Evolutionary conservation across 148 eudicot genomes (phyloP).

Genomic region (Chenopodium quinoa): DNA sequence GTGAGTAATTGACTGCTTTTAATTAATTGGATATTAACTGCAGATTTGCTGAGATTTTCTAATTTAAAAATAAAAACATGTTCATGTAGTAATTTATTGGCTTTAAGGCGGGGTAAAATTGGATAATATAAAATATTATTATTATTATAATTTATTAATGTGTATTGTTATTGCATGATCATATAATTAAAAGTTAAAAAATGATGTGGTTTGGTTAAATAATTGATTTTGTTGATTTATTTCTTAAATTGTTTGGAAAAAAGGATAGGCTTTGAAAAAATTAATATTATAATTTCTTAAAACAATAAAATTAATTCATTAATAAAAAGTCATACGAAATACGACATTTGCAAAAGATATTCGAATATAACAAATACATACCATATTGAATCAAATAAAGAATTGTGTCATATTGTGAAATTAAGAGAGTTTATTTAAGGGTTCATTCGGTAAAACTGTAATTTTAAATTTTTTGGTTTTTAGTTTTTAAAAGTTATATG

Average conservation of each 20-base stretch:
- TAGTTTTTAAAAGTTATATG: too few species aligned
- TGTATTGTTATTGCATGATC: background rate
- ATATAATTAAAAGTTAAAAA: background rate
- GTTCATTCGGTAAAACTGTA: too few species aligned
- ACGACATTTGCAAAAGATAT: background rate
- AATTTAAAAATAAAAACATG: too few species aligned
- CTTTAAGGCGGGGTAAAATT: background rate
- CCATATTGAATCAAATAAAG: too few species aligned
- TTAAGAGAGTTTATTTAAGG: too few species aligned
- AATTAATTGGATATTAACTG: too few species aligned
- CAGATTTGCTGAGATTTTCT: too few species aligned
- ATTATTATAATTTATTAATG: background rate
- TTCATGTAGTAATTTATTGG: background rate
- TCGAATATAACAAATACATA: too few species aligned
- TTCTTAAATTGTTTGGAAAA: background rate
- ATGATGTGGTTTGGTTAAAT: background rate
- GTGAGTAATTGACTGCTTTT: too few species aligned
- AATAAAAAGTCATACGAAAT: too few species aligned
- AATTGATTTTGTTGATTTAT: background rate
- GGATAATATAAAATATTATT: background rate
- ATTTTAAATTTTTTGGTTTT: too few species aligned
- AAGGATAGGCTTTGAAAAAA: background rate
- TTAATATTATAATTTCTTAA: background rate
- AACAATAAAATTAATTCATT: background rate
- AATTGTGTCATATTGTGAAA: too few species aligned